Base-by-base conservation (phyloP, 2,329 filamentous ascomycete genomes). In the Boeremia exigua region DNA sequence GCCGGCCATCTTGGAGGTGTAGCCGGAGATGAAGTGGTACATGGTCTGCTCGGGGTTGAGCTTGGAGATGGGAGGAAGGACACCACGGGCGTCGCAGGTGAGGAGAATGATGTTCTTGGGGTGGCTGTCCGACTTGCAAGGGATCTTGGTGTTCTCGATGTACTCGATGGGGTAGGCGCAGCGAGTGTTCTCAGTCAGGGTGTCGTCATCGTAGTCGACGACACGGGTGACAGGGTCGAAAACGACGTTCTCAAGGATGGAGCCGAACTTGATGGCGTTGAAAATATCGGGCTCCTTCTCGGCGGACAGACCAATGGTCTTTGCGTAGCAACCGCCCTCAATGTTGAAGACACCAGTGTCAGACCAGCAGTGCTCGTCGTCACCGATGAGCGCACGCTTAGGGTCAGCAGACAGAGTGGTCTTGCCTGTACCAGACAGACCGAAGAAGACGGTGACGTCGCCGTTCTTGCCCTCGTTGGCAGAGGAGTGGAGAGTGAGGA, bases 1-100 rank as follows among this genome's bases (percentile, higher is more conserved):
- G 73, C 95, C 95, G 64, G 95, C 95, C 95, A 99, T 99, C 88
- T 99, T 99, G 75, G 94, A 98, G 63, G 95, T 99, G 86, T 99
- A 99, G 70, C 95, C 95, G 15, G 91, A 96, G 81, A 99, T 99
- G 88, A 99, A 99, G 86, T 99, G 95, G 89, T 98, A 99, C 94
- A 99, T 98, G 78, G 92, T 96, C 83, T 98, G 95, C 72, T 91
- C 87, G 63, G 89, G 86, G 83, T 90, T 88, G 76, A 99, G 89
- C 85, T 98, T 98, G 72, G 92, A 97, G 81, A 99, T 98, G 44
- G 95, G 95, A 54, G 95, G 95, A 53, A 99, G 88, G 45, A 99
- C 95, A 83, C 95, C 95, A 67, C 95, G 92, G 58, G 95, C 95
- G 73, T 99, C 95, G 82, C 95, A 99, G 61, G 95, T 99, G 69